phyloP scores from a whole-genome alignment of 2,329 filamentous ascomycete genomes.

The Colletotrichum sp. region DNA sequence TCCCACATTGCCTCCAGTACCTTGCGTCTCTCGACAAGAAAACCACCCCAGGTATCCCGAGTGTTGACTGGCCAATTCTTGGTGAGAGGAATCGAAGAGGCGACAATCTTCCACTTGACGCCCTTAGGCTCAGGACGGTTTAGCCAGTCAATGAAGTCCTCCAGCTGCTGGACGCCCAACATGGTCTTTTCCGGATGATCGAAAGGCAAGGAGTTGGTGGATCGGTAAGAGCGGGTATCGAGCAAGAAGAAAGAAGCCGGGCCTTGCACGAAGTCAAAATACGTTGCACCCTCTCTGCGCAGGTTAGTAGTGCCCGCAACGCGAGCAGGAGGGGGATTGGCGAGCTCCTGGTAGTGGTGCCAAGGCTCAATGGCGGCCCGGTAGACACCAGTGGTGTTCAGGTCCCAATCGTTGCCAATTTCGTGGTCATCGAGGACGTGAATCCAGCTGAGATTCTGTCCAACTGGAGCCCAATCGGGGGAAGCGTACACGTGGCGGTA shows the following conservation, averaged over 20 bases:
- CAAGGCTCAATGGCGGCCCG: constrained; percentile 82
- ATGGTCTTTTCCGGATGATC: constrained; percentile 78
- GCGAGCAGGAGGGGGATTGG: constrained; percentile 78
- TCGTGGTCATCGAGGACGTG: constrained; percentile 98
- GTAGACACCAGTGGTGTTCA: constrained; percentile 82
- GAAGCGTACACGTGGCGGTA: constrained; percentile 97
- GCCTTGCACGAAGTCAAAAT: constrained; percentile 88
- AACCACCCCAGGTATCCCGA: constrained; percentile 93
- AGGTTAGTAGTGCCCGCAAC: constrained; percentile 45
- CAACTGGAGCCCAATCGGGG: constrained; percentile 83
- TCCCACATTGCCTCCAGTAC: constrained; percentile 95
- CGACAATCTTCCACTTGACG: constrained; percentile 92
- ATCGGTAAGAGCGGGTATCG: constrained; percentile 89
- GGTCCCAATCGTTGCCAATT: constrained; percentile 91
- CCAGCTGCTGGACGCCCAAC: constrained; percentile 80
- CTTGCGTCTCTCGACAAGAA: constrained; percentile 77
- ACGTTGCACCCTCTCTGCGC: constrained; percentile 67
- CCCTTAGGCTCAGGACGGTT: constrained; percentile 73
- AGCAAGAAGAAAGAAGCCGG: constrained; percentile 94
- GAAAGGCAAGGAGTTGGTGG: constrained; percentile 64
- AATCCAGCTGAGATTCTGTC: constrained; percentile 89
- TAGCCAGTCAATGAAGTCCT: constrained; percentile 81
- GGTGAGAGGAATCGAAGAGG: constrained; percentile 91
- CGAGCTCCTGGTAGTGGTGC: constrained; percentile 81
- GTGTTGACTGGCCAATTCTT: constrained; percentile 95